phyloP scores from a whole-genome alignment of 148 eudicot species.

The Tetragonia tetragonoides region DNA sequence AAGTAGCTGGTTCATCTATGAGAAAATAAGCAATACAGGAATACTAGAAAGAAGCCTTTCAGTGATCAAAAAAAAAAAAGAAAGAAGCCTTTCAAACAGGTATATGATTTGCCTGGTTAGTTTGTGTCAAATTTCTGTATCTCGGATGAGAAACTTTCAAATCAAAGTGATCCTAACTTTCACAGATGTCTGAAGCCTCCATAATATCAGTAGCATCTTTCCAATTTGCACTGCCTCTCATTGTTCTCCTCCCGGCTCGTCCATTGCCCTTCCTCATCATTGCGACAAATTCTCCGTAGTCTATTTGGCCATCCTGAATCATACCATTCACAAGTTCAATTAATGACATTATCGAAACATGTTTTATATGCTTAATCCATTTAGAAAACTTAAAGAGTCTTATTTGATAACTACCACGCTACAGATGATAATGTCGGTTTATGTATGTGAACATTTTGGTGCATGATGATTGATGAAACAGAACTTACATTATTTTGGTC shows the following conservation, averaged over 20 bases:
- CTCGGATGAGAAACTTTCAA: not conserved
- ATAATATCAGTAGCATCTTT: constrained; percentile 43
- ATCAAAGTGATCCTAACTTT: constrained; percentile 7
- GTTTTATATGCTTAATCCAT: not conserved
- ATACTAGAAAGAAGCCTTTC: not conserved
- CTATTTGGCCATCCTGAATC: constrained; percentile 75
- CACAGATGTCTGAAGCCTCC: constrained; percentile 19
- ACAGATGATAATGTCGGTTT: not conserved
- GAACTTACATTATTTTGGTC: constrained; percentile 81
- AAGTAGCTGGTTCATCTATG: not conserved
- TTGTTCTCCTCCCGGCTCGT: constrained; percentile 52
- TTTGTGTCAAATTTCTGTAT: constrained; percentile 6
- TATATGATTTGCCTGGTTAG: constrained; percentile 5
- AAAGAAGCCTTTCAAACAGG: not conserved
- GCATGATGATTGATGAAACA: constrained; percentile 3
- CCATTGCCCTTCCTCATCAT: constrained; percentile 80
- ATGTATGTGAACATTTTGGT: not conserved
- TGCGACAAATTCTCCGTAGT: constrained; percentile 69
- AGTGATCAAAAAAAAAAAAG: too few species aligned
- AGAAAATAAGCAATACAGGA: constrained; percentile 3
- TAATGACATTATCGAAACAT: not conserved
- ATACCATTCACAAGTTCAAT: constrained; percentile 5
- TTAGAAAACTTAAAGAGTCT: not conserved
- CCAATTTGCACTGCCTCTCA: constrained; percentile 52
- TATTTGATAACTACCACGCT: not conserved